Conservation (phyloP, 345 rosid genomes). For the Pugionium dolabratum region DNA sequence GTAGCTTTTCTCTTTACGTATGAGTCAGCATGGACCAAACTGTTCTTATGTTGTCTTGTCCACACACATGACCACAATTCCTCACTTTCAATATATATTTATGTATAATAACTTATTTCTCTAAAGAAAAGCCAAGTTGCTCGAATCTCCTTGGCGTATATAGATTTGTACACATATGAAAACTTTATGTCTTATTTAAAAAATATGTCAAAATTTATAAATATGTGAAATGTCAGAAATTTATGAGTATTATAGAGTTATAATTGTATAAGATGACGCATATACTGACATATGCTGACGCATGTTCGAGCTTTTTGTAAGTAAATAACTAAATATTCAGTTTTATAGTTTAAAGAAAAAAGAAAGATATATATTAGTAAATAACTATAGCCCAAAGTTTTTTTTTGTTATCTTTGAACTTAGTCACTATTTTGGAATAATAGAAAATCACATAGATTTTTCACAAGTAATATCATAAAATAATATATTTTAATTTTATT, state of each 20-base stretch:
- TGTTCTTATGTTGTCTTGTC: slow-evolving; percentile 37
- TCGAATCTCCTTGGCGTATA: slow-evolving; percentile 3
- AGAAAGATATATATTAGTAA: too few relatives aligned
- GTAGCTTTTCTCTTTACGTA: slow-evolving; percentile 17
- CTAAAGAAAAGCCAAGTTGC: slow-evolving; percentile 22
- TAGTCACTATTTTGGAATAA: not conserved
- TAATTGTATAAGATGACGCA: not conserved
- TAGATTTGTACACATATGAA: slow-evolving; percentile 7
- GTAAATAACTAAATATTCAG: not conserved
- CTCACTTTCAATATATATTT: slow-evolving; percentile 5
- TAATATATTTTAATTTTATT: too few relatives aligned
- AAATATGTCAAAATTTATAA: slow-evolving; percentile 1
- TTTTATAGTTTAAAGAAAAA: too few relatives aligned
- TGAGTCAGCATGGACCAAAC: slow-evolving; percentile 42
- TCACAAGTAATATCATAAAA: too few relatives aligned
- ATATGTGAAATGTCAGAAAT: slow-evolving; percentile 10
- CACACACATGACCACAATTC: slow-evolving; percentile 38
- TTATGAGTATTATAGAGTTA: not conserved
- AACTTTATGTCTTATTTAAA: not conserved
- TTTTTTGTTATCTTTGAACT: not conserved
- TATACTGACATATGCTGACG: not conserved
- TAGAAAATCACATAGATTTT: too few relatives aligned
- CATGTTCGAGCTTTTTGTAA: not conserved
- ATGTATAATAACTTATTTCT: not conserved
- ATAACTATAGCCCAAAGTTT: too few relatives aligned